Evolutionary conservation across 306 rosid species (phyloP).

Genomic region (Heteromeles arbutifolia): DNA sequence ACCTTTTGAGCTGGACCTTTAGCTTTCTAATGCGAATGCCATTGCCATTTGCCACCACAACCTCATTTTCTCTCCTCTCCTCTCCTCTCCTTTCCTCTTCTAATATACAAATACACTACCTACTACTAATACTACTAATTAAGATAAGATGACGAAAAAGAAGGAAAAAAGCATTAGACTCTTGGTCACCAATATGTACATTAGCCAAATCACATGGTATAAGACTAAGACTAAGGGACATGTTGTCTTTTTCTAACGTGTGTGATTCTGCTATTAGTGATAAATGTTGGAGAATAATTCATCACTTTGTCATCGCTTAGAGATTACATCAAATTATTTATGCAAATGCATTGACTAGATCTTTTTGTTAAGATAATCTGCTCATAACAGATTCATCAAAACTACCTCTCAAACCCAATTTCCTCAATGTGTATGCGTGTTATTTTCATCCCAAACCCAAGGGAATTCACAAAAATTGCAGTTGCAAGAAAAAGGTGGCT

Average conservation of each 20-base stretch:
- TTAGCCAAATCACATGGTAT: background rate
- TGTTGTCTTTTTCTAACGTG: background rate
- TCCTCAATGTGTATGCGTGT: background rate
- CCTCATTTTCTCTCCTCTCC: background rate
- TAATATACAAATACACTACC: background rate
- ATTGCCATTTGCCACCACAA: slow-evolving; percentile 8
- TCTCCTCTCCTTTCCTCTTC: background rate
- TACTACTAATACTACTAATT: no score
- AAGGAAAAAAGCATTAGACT: background rate
- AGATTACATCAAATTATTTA: no score
- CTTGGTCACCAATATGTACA: background rate
- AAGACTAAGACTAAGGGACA: background rate
- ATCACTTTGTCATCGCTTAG: background rate
- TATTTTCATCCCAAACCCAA: background rate
- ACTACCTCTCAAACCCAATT: no score
- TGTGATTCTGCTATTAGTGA: no score
- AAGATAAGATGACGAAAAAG: slow-evolving; percentile 3
- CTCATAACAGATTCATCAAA: no score
- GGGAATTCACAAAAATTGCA: background rate
- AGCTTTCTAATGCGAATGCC: slow-evolving; percentile 33
- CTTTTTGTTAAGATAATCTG: no score
- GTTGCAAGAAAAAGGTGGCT: background rate
- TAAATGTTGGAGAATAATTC: no score
- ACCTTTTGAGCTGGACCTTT: slow-evolving; percentile 39
- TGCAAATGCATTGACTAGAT: no score